These are phyloP conservation scores for Termitomyces sp. DNA, from an alignment of 768 basidiomycete genomes.

Conservation along the genomic window DNA sequence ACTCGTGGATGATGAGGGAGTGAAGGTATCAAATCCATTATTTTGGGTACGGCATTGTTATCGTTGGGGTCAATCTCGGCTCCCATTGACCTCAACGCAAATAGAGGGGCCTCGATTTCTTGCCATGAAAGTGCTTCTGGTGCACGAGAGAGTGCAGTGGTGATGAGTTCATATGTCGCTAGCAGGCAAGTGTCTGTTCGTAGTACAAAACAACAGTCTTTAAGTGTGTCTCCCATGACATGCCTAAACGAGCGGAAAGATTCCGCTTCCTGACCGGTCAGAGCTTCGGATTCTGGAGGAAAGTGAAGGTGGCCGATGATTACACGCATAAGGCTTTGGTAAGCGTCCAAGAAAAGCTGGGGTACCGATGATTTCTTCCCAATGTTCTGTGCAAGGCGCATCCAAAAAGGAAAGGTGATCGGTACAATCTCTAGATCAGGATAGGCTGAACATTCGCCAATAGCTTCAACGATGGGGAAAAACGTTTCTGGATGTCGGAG, in stretches of 20 bases:
- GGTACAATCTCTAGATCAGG: constrained; percentile 93
- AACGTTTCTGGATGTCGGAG: constrained; percentile 89
- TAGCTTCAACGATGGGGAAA: constrained; percentile 92
- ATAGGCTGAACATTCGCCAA: constrained; percentile 89
- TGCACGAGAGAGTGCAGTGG: constrained; percentile 59
- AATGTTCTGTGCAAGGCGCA: constrained; percentile 87
- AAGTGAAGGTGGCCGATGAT: constrained; percentile 92
- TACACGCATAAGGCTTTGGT: constrained; percentile 75
- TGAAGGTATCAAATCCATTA: constrained; percentile 90
- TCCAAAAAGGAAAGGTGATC: constrained; percentile 99
- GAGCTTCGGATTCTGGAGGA: constrained; percentile 60
- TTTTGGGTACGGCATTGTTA: constrained; percentile 85
- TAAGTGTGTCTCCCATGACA: constrained; percentile 98
- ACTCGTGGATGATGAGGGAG: constrained; percentile 88
- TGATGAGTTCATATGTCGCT: constrained; percentile 78
- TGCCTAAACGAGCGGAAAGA: constrained; percentile 94
- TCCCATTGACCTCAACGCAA: constrained; percentile 98
- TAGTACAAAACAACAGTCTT: constrained; percentile 95
- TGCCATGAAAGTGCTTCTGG: constrained; percentile 76
- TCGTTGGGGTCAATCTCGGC: constrained; percentile 85
- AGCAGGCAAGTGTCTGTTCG: constrained; percentile 81
- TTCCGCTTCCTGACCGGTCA: constrained; percentile 84
- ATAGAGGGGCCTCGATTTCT: constrained; percentile 94
- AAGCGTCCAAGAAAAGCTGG: constrained; percentile 78
- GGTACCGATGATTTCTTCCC: constrained; percentile 70